These are phyloP conservation scores for Pythium phragmiticola DNA, from an alignment of 352 stramenopile species.

Conservation along the genomic window DNA sequence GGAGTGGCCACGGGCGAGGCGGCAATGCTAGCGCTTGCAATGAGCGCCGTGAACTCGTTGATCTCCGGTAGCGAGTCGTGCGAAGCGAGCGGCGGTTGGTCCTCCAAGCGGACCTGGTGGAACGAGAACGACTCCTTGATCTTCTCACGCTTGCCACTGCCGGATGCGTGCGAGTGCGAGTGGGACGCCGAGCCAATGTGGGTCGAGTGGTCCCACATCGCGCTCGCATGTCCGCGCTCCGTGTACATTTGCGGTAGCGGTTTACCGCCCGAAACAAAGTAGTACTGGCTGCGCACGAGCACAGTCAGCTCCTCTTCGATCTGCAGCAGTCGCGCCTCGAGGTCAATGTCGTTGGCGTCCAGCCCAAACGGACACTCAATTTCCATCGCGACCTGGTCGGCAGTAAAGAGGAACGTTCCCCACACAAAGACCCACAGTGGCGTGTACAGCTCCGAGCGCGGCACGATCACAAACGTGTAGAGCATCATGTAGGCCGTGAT, in stretches of 20 bases:
- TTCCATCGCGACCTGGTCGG: constrained; percentile 79
- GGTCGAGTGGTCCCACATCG: constrained; percentile 20
- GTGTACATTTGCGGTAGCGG: constrained; percentile 24
- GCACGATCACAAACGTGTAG: constrained; percentile 85
- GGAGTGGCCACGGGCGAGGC: background rate
- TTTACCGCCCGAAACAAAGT: constrained; percentile 65
- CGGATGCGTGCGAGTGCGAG: background rate
- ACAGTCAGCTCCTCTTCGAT: constrained; percentile 85
- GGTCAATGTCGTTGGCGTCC: constrained; percentile 80
- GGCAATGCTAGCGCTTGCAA: constrained; percentile 25
- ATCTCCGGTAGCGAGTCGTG: constrained; percentile 71
- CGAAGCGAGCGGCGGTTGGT: constrained; percentile 31
- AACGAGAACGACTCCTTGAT: constrained; percentile 54
- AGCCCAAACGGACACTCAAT: constrained; percentile 82
- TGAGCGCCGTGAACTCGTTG: constrained; percentile 69
- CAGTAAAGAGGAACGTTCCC: constrained; percentile 81
- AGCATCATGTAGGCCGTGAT: constrained; percentile 74
- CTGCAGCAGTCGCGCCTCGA: constrained; percentile 66
- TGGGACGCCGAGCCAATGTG: background rate
- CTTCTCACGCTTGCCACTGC: background rate
- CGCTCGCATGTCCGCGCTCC: constrained; percentile 6
- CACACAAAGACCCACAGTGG: constrained; percentile 80
- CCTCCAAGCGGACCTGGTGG: constrained; percentile 60
- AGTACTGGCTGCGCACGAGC: constrained; percentile 78
- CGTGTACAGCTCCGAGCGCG: constrained; percentile 66